Evolutionary conservation across 331 rosid species (phyloP), one percentile per base, ranked within the genome.

Genomic region (Arachis monticola): DNA sequence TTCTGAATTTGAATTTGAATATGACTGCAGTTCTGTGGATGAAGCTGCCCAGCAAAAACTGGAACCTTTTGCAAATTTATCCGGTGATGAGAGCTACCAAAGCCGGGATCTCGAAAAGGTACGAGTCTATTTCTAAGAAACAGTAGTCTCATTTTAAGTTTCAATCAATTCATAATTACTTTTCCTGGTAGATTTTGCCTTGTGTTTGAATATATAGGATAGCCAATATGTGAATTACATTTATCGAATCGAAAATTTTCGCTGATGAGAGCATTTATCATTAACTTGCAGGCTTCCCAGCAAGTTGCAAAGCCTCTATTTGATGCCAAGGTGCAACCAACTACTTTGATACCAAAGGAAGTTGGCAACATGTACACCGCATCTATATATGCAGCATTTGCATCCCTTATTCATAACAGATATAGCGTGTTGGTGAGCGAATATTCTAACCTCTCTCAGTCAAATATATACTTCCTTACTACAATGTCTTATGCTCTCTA

Each of bases 311-410:
- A 92, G 84, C 87, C 97, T 35, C 78, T 95, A 22, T 90, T 78
- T 13, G 90, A 90, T 65, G 88, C 79, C 60, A 95, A 92, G 92
- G 97, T 95, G 67, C 97, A 87, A 77, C 99, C 98, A 70, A 75
- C 93, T 69, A 95, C 97, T 76, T 87, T 90, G 86, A 13, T 95
- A 58, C 99, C 99, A 52, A 95, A 95, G 88, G 93, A 89, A 92
- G 91, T 92, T 17, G 99, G 99, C 72, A 95, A 95, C 87, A 92
- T 95, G 97, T 95, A 95, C 84, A 95, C 99, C n/a, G 99, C 99
- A 12, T 95, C 99, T 75, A 84, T 95, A 58, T 95, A 95, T 76
- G 99, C 99, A n/a, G 99, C 99, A 77, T 92, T 92, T 80, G 96
- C 85, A 46, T 92, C 99, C 64, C 96, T 95, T 59, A 77, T 95